Evolutionary conservation across 768 basidiomycete genomes (phyloP), one percentile per base, ranked within the genome.

Genomic region (Lactarius deliciosus): DNA sequence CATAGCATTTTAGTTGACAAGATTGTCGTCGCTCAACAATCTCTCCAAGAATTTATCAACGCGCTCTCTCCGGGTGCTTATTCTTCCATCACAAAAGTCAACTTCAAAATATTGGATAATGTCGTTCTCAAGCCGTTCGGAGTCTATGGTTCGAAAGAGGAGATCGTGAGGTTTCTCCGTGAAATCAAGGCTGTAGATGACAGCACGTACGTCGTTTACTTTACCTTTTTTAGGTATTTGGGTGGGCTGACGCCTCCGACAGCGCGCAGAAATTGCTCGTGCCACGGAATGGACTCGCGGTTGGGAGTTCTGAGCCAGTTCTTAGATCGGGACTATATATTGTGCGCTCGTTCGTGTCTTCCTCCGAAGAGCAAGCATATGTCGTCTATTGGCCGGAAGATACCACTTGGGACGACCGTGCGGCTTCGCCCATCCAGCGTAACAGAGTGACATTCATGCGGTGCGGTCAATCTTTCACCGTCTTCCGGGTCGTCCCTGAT

Each of bases 401-500:
- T 36, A 79, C 75, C 1, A 86, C 86, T 0, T 88, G 86, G 86
- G 74, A 82, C 55, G 85, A 86, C 71, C 73, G 77, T 18, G 80
- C 83, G 0, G 58, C 75, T 8, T 75, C 79, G 1, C 74, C 82
- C 5, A 78, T 83, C 54, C 72, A 77, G 25, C 78, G 82, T 9
- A 88, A 86, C 74, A 78, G 86, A 6, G 76, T 82, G 2, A 85
- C 86, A 0, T 88, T 88, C 69, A 86, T 87, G 84, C 75, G 86
- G 86, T 84, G 72, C 28, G 73, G 8, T 22, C 8, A 30, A 60
- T 2, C 0, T 18, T 25, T 5, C 3, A 7, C 2, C 25, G 38
- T 11, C 50, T 30, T 45, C 36, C 36, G 34, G 34, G 1, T 9
- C 16, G 25, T 36, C 2, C 32, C 30, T 22, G 2, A 50, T 38